A percentile compares a stretch with the other conserved stretches of the same genome.
These are phyloP conservation scores for Phytophthora pluvialis DNA, from an alignment of 352 stramenopile genomes.

Conservation along the genomic window DNA sequence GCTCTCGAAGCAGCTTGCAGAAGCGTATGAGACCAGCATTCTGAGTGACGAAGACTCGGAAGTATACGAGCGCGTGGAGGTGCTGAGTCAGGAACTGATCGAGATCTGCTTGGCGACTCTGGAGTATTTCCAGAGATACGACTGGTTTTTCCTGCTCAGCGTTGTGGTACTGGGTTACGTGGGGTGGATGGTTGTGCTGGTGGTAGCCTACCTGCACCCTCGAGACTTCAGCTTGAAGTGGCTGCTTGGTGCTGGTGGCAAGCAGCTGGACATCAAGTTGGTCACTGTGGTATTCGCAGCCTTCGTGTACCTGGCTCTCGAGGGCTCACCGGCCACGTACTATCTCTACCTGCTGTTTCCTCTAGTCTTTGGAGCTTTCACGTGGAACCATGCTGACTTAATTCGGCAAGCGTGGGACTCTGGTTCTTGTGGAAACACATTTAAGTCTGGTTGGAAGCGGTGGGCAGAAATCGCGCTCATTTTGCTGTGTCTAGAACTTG, in stretches of 20 bases:
- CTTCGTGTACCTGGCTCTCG: slow-evolving; percentile 63
- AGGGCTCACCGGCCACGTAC: slow-evolving; percentile 76
- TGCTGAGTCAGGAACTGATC: slow-evolving; percentile 70
- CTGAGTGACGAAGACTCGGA: slow-evolving; percentile 12
- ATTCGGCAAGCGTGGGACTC: slow-evolving; percentile 20
- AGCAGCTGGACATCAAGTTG: slow-evolving; percentile 41
- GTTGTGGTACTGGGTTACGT: slow-evolving; percentile 82
- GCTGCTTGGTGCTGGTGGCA: slow-evolving; percentile 32
- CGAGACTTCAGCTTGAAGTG: slow-evolving; percentile 35
- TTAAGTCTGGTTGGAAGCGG: slow-evolving; percentile 22
- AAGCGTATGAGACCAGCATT: slow-evolving; percentile 27
- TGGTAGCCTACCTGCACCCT: slow-evolving; percentile 63
- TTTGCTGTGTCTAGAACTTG: slow-evolving; percentile 62
- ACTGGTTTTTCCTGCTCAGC: slow-evolving; percentile 82
- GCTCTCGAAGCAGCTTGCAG: slow-evolving; percentile 37
- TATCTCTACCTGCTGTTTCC: slow-evolving; percentile 81
- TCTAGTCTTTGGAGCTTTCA: slow-evolving; percentile 67
- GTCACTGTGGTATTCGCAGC: slow-evolving; percentile 32
- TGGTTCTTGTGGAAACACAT: not conserved
- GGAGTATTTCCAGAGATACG: slow-evolving; percentile 84
- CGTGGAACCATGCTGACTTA: slow-evolving; percentile 52
- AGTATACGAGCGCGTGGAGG: slow-evolving; percentile 42
- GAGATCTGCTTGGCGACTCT: slow-evolving; percentile 76
- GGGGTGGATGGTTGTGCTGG: slow-evolving; percentile 75
- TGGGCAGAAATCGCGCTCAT: slow-evolving; percentile 50